phyloP scores from a whole-genome alignment of 371 early-diverging fungal genomes.

The Lichtheimia corymbifera region DNA sequence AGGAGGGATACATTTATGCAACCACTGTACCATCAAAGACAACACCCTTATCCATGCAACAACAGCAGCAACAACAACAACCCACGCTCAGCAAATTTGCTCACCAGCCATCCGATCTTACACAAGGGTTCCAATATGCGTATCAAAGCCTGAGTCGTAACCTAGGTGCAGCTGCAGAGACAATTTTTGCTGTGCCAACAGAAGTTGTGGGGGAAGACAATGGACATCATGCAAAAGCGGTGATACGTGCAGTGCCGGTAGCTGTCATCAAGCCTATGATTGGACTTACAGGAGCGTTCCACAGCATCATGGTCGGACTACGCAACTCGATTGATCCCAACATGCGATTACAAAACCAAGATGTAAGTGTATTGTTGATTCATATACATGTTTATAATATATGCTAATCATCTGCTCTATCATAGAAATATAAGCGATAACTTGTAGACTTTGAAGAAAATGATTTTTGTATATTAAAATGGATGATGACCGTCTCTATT shows the following conservation, averaged over 20 bases:
- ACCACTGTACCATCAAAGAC: constrained; percentile 1
- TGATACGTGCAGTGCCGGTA: constrained; percentile 89
- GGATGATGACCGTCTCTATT: not conserved
- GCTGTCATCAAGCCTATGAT: constrained; percentile 96
- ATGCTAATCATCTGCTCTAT: not conserved
- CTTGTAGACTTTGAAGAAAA: not conserved
- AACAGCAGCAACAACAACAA: not conserved
- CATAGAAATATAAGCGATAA: constrained; percentile 15
- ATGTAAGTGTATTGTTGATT: constrained; percentile 48
- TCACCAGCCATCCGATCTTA: constrained; percentile 80
- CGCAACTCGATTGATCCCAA: constrained; percentile 88
- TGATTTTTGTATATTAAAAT: constrained; percentile 7
- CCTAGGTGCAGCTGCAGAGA: constrained; percentile 79
- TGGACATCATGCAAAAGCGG: constrained; percentile 61
- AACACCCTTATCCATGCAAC: not conserved
- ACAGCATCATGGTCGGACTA: constrained; percentile 89
- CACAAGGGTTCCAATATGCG: constrained; percentile 85
- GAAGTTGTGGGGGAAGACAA: constrained; percentile 71
- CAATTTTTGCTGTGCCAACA: constrained; percentile 89
- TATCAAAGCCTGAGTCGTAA: constrained; percentile 78
- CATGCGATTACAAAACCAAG: constrained; percentile 77
- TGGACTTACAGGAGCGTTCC: constrained; percentile 91
- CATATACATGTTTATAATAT: not conserved
- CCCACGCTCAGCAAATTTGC: constrained; percentile 69
- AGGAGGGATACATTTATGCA: constrained; percentile 13